Base-by-base conservation (phyloP, 805 yeast genomes). In the Candida oleophila region DNA sequence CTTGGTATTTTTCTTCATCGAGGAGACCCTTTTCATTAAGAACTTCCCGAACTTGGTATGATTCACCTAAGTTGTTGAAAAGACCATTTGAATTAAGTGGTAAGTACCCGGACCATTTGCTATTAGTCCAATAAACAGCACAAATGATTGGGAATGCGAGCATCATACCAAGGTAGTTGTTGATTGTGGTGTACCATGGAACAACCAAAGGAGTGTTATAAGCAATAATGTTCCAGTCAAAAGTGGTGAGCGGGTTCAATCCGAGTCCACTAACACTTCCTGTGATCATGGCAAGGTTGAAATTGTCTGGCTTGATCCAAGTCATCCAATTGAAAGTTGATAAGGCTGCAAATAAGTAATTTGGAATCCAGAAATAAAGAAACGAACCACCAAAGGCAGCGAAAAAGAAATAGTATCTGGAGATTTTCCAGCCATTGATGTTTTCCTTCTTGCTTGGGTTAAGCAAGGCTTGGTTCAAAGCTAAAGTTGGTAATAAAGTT, bases 221-320 rank as follows among this genome's bases (percentile, higher is more conserved):
- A 30, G 41, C 49, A 12, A 66, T 51, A 25, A 70, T 58, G 57
- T 74, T 75, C 55, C 81, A 78, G 37, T 78, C 83, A 54, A 78
- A 66, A 1, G 78, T 68, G 9, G 81, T 57, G 34, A 74, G 50
- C 9, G 81, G 81, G 54, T 76, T 78, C 42, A 58, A 25, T 2
- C 60, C 60, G 41, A 58, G 46, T 1, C 62, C 63, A 16, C 45
- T 21, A 7, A 44, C 33, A 2, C 55, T 45, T 2, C 63, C 63
- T 25, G 57, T 55, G 38, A 59, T 43, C 14, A 45, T 49, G 30
- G 55, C 55, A 22, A 59, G 41, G 11, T 51, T 50, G 25, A 44
- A 39, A 38, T 55, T 55, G 19, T 51, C 49, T 2, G 59, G 59
- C 5, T 49, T 40, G 15, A 55, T 56, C 61, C 61, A 56, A 1